phyloP scores from a whole-genome alignment of 768 basidiomycete species.

The Hydnomerulius pinastri region DNA sequence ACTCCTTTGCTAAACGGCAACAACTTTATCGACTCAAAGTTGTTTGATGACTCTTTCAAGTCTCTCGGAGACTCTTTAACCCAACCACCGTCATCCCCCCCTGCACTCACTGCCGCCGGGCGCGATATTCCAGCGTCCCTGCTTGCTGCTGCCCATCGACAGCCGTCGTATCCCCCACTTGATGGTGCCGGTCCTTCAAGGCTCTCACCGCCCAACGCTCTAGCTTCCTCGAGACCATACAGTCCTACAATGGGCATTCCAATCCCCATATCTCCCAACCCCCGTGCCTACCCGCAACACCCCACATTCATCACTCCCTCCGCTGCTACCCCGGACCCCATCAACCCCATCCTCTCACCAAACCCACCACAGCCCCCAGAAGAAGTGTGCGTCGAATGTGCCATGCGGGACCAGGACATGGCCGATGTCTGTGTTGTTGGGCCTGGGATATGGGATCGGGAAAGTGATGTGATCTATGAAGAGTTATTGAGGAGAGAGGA shows the following conservation, averaged over 20 bases:
- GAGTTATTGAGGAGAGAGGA: constrained; percentile 74
- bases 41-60: constrained; percentile 33
- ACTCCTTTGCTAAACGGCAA: constrained; percentile 27
- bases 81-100: constrained; percentile 26
- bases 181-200: constrained; percentile 36
- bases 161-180: constrained; percentile 44
- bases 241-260: constrained; percentile 38
- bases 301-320: constrained; percentile 73
- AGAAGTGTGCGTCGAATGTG: constrained; percentile 94
- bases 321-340: constrained; percentile 49
- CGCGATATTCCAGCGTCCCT: constrained; percentile 33
- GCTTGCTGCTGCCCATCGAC: constrained; percentile 46
- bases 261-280: constrained; percentile 66
- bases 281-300: constrained; percentile 70
- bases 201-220: constrained; percentile 51
- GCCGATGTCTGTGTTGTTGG: constrained; percentile 89
- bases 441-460: constrained; percentile 88
- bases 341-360: constrained; percentile 64
- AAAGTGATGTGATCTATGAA: constrained; percentile 79
- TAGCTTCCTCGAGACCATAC: constrained; percentile 61
- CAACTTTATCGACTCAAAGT: constrained; percentile 27
- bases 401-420: constrained; percentile 99
- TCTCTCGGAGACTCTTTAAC: constrained; percentile 29
- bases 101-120: constrained; percentile 10
- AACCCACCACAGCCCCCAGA: constrained; percentile 56